Base-by-base conservation (phyloP, 192 early-diverging fungal genomes). In the Backusella sp. region DNA sequence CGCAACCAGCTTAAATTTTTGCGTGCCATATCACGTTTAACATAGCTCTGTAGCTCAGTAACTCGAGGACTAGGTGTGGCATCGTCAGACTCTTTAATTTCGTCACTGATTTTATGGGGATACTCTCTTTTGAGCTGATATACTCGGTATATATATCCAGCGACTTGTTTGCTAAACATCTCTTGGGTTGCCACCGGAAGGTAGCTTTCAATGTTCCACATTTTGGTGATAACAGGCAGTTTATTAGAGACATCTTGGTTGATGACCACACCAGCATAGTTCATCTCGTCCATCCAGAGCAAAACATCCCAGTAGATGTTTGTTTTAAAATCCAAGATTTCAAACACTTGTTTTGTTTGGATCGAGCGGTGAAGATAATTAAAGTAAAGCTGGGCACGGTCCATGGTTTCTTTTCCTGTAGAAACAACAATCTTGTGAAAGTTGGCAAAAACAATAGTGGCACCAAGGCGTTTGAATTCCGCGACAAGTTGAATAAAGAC, bases 151-250 rank as follows among this genome's bases (percentile, higher is more conserved):
- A 93, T 92, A 76, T 88, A 97, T 81, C 92, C 91, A 26, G 88
- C 92, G 0, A 96, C 75, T 17, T 91, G 84, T 17, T 84, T 80
- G 66, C 90, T 80, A 77, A 99, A 99, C 52, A 88, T 79, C 28
- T 75, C 78, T 73, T 96, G 94, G 14, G 93, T 80, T 15, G 86
- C 86, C 12, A 87, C 81, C 8, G 97, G 96, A 62, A 99, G 81
- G 76, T 95, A 96, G 44, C 96, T 92, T 72, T 88, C 89, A 41
- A 99, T 94, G 66, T 94, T 96, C 97, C 97, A 99, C 52, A 90
- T 80, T 93, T 96, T 94, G 70, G 86, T 84, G 49, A 91, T 85
- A 53, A 41, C 68, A 26, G 66, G n/a, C 1, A 4, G 44, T 9
- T 52, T 65, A 44, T 69, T 69, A 36, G 59, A 8, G 30, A 28